Base-by-base conservation (phyloP, 176 grass and related monocot species). In the Phoenix roebelenii region DNA sequence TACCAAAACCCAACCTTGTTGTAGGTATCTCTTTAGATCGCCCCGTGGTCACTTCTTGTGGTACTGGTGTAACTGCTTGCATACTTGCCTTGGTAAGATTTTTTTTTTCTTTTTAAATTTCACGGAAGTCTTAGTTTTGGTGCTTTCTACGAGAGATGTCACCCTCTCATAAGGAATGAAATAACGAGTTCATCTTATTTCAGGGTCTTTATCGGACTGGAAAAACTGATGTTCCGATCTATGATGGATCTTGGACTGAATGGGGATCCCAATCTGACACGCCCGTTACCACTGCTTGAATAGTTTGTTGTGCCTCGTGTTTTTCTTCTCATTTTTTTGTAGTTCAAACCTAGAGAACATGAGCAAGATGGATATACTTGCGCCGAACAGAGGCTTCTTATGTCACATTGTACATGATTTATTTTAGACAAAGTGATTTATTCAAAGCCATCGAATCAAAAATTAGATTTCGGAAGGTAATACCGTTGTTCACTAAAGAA, bases 1-100 rank as follows among this genome's bases (percentile, higher is more conserved):
- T 9, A 3, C 35, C 2, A 9, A 0, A 44, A 44, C 35, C 10
- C 35, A 44, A 44, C 35, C 25, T 30, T 58, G 30, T 18, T 80
- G 12, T 73, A 97, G 87, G 93, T 54, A 78, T 97, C 16, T 88
- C 93, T 18, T 76, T 97, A 26, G 93, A 91, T 73, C 72, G 66
- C 25, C 81, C 87, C 22, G 15, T 97, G 0, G 81, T 85, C 12
- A 57, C 84, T 59, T 97, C 87, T 56, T 91, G 93, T 3, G 93
- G 87, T 23, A 97, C 93, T 49, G 93, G 93, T 52, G 93, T 97
- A 58, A 97, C 93, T 44, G 93, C 93, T 67, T 91, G 93, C 61
- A n/a, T 88, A 71, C 54, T 97, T 62, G 78, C 84, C 59, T 65
- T 97, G 78, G 87, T 97, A 85, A 80, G 76, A 70, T 15, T 35